These are phyloP conservation scores for Lasiosphaeriaceae sp. DNA, from an alignment of 495 filamentous ascomycete species.

Conservation along the genomic window DNA sequence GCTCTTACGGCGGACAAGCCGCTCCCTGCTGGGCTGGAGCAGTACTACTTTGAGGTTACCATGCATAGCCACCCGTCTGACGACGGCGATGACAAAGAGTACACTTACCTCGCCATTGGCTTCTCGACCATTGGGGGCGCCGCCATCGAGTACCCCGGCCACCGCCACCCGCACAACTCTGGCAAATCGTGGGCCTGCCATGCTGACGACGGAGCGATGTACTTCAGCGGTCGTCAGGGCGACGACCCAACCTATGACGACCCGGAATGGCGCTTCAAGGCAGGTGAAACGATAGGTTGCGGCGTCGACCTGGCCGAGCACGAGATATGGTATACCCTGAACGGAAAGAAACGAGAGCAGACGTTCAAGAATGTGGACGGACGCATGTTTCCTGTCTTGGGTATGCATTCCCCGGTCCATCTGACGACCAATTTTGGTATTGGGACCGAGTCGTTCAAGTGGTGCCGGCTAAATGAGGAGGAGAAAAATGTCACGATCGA, in stretches of 20 bases:
- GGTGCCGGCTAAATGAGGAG: neutral
- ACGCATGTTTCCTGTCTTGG: conserved; percentile 22
- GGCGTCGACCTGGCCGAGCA: conserved; percentile 18
- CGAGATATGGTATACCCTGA: conserved; percentile 25
- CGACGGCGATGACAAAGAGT: neutral
- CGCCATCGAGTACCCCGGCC: conserved; percentile 20
- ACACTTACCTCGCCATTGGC: conserved; percentile 15
- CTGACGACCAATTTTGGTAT: conserved; percentile 21
- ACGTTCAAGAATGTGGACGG: conserved; percentile 11
- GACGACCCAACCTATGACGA: neutral
- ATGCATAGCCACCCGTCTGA: neutral
- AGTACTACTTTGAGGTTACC: conserved; percentile 24
- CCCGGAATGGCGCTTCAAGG: neutral
- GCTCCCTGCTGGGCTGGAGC: conserved; percentile 21
- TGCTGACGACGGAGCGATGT: conserved; percentile 15
- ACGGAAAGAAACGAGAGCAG: conserved; percentile 11
- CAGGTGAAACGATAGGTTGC: conserved; percentile 21
- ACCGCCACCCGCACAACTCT: neutral
- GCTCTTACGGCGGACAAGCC: conserved; percentile 18
- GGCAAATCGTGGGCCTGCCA: conserved; percentile 21
- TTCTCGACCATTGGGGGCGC: conserved; percentile 22
- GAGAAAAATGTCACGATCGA: too few relatives aligned
- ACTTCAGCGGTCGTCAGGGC: neutral
- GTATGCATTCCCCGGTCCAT: conserved; percentile 10
- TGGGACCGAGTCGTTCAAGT: conserved; percentile 10